Base-by-base conservation (phyloP, 2,329 filamentous ascomycete genomes). In the Sclerotiophoma versabilis region DNA sequence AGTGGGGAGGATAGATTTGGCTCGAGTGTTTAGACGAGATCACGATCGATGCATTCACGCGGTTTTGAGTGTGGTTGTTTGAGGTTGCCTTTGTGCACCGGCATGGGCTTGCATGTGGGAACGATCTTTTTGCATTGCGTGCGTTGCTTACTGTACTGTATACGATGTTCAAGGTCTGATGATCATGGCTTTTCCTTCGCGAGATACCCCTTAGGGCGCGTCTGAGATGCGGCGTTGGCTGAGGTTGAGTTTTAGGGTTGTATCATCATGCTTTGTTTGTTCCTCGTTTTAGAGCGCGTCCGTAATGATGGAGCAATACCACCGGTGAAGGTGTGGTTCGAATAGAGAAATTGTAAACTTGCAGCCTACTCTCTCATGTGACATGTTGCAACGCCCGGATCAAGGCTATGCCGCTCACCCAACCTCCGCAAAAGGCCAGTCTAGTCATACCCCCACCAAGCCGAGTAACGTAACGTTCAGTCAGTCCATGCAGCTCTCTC, bases 1-100 rank as follows among this genome's bases (percentile, higher is more conserved):
- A 59, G 57, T 25, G 63, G 50, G 5, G 65, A 66, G 6, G 60
- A 59, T 9, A 54, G 59, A 26, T 64, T 72, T 61, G 71, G 70
- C 5, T 72, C 66, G 6, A 74, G 71, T 29, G 12, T 67, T 26
- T 69, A 49, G 30, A 22, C 14, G 34, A 8, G 15, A 19, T 32
- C 17, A 39, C n/a, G 22, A 42, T 26, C 11, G n/a, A n/a, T n/a
- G n/a, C n/a, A n/a, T n/a, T n/a, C n/a, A n/a, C 5, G 3, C 4
- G 10, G 15, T 43, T 11, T 34, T 32, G 22, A 26, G 30, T 32
- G n/a, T 7, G 22, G 22, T 34, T 26, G 22, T 10, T 17, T 37
- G 32, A 39, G 7, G 12, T 25, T 46, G 49, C 45, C 29, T 54
- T 50, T 34, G 34, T 17, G 38, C 14, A 29, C 30, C 25, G 38